A percentile compares a stretch with the other conserved stretches of the same genome.
phyloP scores from a whole-genome alignment of 2,329 filamentous ascomycete species.

The Thelonectria rubi region DNA sequence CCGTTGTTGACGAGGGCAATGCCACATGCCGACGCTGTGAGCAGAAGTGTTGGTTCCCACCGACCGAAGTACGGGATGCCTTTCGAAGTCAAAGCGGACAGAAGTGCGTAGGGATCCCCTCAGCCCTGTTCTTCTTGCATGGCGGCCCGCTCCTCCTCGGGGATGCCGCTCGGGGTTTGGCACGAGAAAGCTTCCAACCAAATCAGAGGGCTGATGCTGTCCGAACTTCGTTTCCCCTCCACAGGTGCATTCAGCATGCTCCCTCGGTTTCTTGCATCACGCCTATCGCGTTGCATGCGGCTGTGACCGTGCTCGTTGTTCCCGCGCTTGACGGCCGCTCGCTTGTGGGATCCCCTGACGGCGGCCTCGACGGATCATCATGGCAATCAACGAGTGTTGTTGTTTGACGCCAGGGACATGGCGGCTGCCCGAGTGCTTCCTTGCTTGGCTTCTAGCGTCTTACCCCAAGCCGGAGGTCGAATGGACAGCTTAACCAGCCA shows the following conservation, averaged over 20 bases:
- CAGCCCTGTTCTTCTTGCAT: slow-evolving; percentile 12
- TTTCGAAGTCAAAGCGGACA: slow-evolving; percentile 6
- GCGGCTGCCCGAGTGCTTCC: slow-evolving; percentile 26
- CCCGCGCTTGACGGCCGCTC: slow-evolving; percentile 13
- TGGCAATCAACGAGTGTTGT: slow-evolving; percentile 4
- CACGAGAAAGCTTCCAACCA: not conserved
- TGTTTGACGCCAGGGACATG: slow-evolving; percentile 22
- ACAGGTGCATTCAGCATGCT: not conserved
- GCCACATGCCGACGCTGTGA: slow-evolving; percentile 11
- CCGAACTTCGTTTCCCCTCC: slow-evolving; percentile 17
- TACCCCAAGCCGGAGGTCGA: slow-evolving; percentile 35
- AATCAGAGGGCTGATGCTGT: not conserved
- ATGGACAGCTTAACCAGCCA: slow-evolving; percentile 25
- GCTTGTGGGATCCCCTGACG: slow-evolving; percentile 8
- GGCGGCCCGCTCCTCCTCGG: slow-evolving; percentile 9
- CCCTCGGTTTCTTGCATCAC: slow-evolving; percentile 1
- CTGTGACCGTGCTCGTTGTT: slow-evolving; percentile 20
- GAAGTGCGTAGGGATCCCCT: not conserved
- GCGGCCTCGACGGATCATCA: slow-evolving; percentile 1
- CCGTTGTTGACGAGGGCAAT: slow-evolving; percentile 7
- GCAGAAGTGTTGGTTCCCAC: slow-evolving; percentile 10
- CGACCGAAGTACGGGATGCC: not conserved
- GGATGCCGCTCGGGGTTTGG: slow-evolving; percentile 17
- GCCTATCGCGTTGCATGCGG: slow-evolving; percentile 7
- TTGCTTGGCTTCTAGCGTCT: slow-evolving; percentile 36